These are phyloP conservation scores for Aureobasidium sp. DNA, from an alignment of 2,329 filamentous ascomycete species.

Conservation along the genomic window DNA sequence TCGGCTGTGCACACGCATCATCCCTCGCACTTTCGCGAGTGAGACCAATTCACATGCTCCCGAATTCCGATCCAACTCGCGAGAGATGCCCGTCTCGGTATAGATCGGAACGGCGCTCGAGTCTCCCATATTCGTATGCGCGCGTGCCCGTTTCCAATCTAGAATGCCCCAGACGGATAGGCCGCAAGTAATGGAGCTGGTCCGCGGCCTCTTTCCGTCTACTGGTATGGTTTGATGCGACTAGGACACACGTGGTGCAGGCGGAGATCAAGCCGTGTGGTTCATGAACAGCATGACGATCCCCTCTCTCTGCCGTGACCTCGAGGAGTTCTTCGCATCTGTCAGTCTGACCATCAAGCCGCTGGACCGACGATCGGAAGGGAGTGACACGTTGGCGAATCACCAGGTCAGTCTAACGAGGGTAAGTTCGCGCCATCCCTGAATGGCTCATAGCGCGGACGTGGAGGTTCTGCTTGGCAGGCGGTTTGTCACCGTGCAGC, in stretches of 20 bases:
- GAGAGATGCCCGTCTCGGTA: slow-evolving; percentile 4
- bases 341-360: neutral
- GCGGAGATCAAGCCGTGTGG: neutral
- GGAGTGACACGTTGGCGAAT: neutral
- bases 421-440: slow-evolving; percentile 7
- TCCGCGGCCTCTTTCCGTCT: neutral
- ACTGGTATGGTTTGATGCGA: neutral
- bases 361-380: slow-evolving; percentile 8
- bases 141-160: neutral
- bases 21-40: neutral
- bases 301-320: neutral
- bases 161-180: slow-evolving; percentile 1
- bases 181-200: neutral
- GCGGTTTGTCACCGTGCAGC: neutral
- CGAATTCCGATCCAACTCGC: neutral
- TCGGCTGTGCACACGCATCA: slow-evolving; percentile 1
- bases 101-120: slow-evolving; percentile 2
- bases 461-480: slow-evolving; percentile 2
- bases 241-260: neutral
- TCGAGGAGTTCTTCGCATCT: neutral
- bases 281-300: neutral
- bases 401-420: neutral
- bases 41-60: slow-evolving; percentile 5
- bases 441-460: neutral
- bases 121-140: neutral